Evolutionary conservation across 2,329 filamentous ascomycete species (phyloP).

Genomic region (Pyrenochaeta sp.): DNA sequence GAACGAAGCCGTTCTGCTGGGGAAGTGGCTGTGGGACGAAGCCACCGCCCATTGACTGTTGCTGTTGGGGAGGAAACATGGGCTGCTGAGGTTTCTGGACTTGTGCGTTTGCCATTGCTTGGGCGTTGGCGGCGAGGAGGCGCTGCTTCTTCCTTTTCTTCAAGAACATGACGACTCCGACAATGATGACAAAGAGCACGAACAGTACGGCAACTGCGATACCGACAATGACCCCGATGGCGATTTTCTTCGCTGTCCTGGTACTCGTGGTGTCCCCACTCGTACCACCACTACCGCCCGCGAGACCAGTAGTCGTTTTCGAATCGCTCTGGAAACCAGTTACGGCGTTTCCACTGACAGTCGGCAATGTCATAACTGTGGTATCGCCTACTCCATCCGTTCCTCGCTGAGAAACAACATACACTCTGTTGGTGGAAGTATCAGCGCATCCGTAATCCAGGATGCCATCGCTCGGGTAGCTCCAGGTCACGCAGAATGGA

Average conservation of each 20-base stretch:
- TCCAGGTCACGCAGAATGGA: slow-evolving; percentile 40
- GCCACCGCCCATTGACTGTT: slow-evolving; percentile 5
- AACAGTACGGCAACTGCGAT: slow-evolving; percentile 25
- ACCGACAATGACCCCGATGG: slow-evolving; percentile 29
- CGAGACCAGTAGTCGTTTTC: background rate
- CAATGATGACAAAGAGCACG: slow-evolving; percentile 21
- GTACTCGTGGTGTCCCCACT: slow-evolving; percentile 2
- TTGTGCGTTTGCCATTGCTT: slow-evolving; percentile 21
- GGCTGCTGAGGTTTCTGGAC: slow-evolving; percentile 23
- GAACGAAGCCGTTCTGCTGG: slow-evolving; percentile 1
- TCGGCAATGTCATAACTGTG: slow-evolving; percentile 26
- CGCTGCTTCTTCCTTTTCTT: slow-evolving; percentile 29
- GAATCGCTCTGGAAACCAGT: slow-evolving; percentile 5
- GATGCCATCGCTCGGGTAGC: slow-evolving; percentile 26
- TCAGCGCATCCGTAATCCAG: slow-evolving; percentile 32
- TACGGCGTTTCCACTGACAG: slow-evolving; percentile 21
- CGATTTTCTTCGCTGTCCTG: slow-evolving; percentile 21
- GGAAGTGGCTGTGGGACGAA: slow-evolving; percentile 2
- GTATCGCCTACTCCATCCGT: slow-evolving; percentile 18
- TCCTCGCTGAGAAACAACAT: slow-evolving; percentile 23
- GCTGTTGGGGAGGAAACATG: slow-evolving; percentile 15
- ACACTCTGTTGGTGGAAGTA: slow-evolving; percentile 12
- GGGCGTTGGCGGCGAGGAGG: slow-evolving; percentile 22
- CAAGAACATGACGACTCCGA: slow-evolving; percentile 26
- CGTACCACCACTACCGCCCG: background rate